Percentiles rank a stretch among this genome's conserved stretches.
Evolutionary conservation across 306 rosid species (phyloP).

Genomic region (Pterocarpus macrocarpus): DNA sequence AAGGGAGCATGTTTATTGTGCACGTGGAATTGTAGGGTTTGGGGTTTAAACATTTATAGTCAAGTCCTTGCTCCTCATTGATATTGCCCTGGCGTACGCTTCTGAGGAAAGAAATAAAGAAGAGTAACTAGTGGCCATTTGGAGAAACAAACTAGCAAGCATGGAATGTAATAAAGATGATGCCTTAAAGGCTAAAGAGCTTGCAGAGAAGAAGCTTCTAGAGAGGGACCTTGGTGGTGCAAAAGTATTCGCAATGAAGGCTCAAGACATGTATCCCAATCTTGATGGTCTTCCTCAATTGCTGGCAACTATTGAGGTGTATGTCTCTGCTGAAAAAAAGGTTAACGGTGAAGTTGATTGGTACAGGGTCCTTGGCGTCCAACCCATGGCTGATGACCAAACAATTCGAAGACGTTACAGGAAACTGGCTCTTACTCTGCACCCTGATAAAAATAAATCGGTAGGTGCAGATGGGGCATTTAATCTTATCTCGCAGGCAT

Average conservation of each 20-base stretch:
- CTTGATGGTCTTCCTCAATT: conserved; percentile 73
- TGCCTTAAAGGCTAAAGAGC: conserved; percentile 66
- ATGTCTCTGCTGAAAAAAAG: conserved; percentile 66
- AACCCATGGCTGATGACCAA: conserved; percentile 63
- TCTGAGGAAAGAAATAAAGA: conserved; percentile 43
- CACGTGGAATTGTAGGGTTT: conserved; percentile 32
- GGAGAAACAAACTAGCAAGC: conserved; percentile 44
- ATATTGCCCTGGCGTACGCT: conserved; percentile 23
- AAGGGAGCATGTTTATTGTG: conserved; percentile 42
- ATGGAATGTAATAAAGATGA: conserved; percentile 74
- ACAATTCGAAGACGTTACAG: conserved; percentile 67
- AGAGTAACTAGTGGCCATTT: conserved; percentile 32
- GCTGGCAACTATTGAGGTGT: conserved; percentile 69
- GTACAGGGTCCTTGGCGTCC: conserved; percentile 80
- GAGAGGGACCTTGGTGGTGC: conserved; percentile 62
- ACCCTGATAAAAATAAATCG: conserved; percentile 87
- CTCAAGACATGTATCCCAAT: conserved; percentile 65
- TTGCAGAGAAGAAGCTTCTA: conserved; percentile 72
- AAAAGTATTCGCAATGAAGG: conserved; percentile 66
- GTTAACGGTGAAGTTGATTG: conserved; percentile 66
- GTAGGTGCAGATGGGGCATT: conserved; percentile 85
- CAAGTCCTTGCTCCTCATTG: conserved; percentile 44
- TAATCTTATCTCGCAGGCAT: conserved; percentile 72
- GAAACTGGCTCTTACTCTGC: conserved; percentile 67
- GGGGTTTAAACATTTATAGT: conserved; percentile 27